Conservation (phyloP, 2,329 filamentous ascomycete genomes). For the Aspergillus texensis region DNA sequence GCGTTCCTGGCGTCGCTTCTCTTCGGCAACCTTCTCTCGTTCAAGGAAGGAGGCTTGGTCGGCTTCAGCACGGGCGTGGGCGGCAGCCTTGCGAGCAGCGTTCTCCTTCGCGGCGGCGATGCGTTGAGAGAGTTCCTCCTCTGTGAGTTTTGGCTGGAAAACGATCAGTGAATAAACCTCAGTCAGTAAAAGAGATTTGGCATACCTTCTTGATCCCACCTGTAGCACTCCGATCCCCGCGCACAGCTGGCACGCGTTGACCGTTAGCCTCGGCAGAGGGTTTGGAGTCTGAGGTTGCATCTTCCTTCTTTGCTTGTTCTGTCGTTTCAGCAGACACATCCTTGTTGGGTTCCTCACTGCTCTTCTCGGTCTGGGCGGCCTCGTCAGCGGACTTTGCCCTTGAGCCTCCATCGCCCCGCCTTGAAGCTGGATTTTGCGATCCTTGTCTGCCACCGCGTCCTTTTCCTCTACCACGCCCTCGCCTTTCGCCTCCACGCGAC, state of each 20-base stretch:
- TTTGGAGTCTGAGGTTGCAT: conserved; percentile 16
- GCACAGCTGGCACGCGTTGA: conserved; percentile 49
- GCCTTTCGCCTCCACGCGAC: conserved; percentile 33
- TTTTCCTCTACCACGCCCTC: conserved; percentile 34
- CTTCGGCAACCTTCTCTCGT: conserved; percentile 61
- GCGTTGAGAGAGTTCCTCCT: conserved; percentile 63
- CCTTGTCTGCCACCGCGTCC: conserved; percentile 26
- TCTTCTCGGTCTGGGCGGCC: conserved; percentile 14
- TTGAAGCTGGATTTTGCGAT: conserved; percentile 22
- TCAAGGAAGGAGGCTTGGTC: conserved; percentile 66
- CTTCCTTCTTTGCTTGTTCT: conserved; percentile 22
- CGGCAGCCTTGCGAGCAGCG: conserved; percentile 61
- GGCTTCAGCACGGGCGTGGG: conserved; percentile 68
- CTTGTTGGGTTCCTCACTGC: conserved; percentile 19
- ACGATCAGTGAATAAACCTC: conserved; percentile 26
- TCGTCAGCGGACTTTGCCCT: conserved; percentile 22
- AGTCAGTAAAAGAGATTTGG: neutral
- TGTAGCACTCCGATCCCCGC: conserved; percentile 58
- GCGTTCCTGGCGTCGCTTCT: conserved; percentile 55
- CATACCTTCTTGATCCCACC: conserved; percentile 54
- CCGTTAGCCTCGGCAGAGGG: conserved; percentile 23
- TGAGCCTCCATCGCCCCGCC: conserved; percentile 21
- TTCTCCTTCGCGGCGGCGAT: conserved; percentile 64
- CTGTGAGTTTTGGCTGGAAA: conserved; percentile 62
- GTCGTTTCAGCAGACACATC: conserved; percentile 15